Evolutionary conservation across 2,329 filamentous ascomycete genomes (phyloP).

Genomic region (Cercospora janseana): DNA sequence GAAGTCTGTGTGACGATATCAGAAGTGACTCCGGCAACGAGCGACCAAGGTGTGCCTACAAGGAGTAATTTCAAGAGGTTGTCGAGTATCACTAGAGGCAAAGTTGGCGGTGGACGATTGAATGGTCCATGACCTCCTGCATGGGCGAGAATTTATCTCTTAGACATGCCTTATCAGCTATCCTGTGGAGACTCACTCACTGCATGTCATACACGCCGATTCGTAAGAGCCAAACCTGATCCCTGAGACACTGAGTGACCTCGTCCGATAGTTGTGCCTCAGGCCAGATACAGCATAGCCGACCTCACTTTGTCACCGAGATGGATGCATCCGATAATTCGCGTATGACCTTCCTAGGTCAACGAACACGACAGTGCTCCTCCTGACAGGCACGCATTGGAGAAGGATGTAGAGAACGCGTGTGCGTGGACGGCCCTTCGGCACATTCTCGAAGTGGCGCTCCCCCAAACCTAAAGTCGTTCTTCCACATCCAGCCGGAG

Average conservation of each 20-base stretch:
- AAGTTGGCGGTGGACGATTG: constrained; percentile 24
- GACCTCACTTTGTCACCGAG: background rate
- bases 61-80: constrained; percentile 36
- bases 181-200: no score
- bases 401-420: no score
- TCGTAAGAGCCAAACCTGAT: no score
- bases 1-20: constrained; percentile 43
- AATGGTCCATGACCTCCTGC: background rate
- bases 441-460: constrained; percentile 4
- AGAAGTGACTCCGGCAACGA: constrained; percentile 40
- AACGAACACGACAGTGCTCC: no score
- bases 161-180: no score
- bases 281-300: background rate
- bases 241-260: no score
- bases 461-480: constrained; percentile 5
- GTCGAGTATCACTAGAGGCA: constrained; percentile 25
- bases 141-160: no score
- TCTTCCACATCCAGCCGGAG: background rate
- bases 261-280: no score
- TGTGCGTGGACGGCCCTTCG: background rate
- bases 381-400: no score
- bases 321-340: constrained; percentile 6
- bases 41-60: constrained; percentile 39
- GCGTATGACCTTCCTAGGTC: background rate
- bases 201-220: no score